Evolutionary conservation across 2,329 filamentous ascomycete species (phyloP).

Genomic region (Epichloe scottii): DNA sequence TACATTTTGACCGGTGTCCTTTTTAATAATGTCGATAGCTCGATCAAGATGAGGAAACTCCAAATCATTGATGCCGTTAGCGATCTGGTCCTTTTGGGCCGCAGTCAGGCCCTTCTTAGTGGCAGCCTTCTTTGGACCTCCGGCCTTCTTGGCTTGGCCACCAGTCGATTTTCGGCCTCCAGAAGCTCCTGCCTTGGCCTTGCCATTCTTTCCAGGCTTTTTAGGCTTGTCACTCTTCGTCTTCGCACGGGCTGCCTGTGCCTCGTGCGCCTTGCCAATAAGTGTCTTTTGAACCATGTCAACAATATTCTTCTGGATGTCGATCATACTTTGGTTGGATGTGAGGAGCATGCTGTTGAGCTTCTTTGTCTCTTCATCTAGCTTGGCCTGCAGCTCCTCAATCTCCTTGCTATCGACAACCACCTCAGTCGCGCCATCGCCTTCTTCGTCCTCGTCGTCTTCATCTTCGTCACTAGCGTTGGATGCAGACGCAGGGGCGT

Average conservation of each 20-base stretch:
- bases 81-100: conserved; percentile 84
- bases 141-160: conserved; percentile 23
- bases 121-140: conserved; percentile 31
- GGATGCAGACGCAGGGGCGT: conserved; percentile 42
- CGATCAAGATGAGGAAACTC: conserved; percentile 65
- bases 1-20: conserved; percentile 66
- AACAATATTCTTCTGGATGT: conserved; percentile 49
- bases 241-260: conserved; percentile 35
- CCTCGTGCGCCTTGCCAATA: conserved; percentile 55
- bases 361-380: conserved; percentile 45
- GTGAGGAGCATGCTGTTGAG: conserved; percentile 40
- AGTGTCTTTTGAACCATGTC: conserved; percentile 58
- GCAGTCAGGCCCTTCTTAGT: conserved; percentile 48
- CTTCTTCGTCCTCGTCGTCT: conserved; percentile 56
- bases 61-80: conserved; percentile 69
- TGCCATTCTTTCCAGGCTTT: conserved; percentile 44
- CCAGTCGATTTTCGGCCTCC: conserved; percentile 31
- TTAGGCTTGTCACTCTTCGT: conserved; percentile 47
- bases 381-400: conserved; percentile 37
- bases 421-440: conserved; percentile 24
- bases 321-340: conserved; percentile 39
- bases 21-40: conserved; percentile 82
- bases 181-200: conserved; percentile 30
- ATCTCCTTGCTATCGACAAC: conserved; percentile 31
- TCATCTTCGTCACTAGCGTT: conserved; percentile 61